Conservation (phyloP, 306 rosid genomes). For the Cucurbita maxima region DNA sequence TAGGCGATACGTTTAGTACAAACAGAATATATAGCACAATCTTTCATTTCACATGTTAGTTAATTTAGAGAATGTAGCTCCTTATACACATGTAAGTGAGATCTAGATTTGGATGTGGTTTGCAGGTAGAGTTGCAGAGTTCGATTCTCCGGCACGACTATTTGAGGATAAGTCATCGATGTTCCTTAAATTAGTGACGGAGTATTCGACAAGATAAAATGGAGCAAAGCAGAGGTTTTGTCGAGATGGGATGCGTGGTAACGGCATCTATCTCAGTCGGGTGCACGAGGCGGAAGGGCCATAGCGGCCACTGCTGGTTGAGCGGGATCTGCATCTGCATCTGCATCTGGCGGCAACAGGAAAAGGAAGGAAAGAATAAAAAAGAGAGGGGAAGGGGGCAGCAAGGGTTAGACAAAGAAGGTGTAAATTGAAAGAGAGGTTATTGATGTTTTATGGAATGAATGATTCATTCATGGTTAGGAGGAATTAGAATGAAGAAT, state of each 20-base stretch:
- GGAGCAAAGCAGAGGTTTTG: slow-evolving; percentile 51
- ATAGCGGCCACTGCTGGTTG: slow-evolving; percentile 6
- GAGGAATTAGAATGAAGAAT: slow-evolving; percentile 9
- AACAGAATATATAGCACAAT: neutral
- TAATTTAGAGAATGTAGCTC: no score
- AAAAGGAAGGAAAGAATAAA: neutral
- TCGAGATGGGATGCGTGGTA: slow-evolving; percentile 17
- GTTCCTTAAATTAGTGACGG: slow-evolving; percentile 74
- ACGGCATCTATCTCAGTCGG: neutral
- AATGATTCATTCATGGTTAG: slow-evolving; percentile 21
- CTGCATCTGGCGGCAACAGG: slow-evolving; percentile 10
- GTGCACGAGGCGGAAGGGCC: slow-evolving; percentile 19
- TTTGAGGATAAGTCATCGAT: slow-evolving; percentile 80
- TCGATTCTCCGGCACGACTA: slow-evolving; percentile 53
- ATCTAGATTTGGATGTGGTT: slow-evolving; percentile 11
- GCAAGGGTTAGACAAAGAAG: slow-evolving; percentile 6
- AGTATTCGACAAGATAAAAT: slow-evolving; percentile 64
- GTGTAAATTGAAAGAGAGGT: neutral
- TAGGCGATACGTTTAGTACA: neutral
- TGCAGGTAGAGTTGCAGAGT: slow-evolving; percentile 80
- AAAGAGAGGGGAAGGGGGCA: slow-evolving; percentile 1
- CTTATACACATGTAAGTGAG: no score
- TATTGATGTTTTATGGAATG: slow-evolving; percentile 11
- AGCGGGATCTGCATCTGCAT: slow-evolving; percentile 19
- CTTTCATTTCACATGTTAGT: neutral